Conservation (phyloP, 148 eudicot genomes). For the Camellia japonica region DNA sequence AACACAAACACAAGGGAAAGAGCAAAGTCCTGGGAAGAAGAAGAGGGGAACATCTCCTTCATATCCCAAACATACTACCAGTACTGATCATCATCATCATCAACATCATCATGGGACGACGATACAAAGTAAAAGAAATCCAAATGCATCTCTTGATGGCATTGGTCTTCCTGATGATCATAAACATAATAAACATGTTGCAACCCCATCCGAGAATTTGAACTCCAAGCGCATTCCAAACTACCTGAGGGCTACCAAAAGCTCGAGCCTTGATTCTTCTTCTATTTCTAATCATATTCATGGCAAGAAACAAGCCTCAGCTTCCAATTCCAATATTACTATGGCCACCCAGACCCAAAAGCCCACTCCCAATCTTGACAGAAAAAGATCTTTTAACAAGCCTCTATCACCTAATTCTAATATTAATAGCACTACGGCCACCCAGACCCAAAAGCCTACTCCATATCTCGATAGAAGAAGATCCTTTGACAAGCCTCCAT, state of each 20-base stretch:
- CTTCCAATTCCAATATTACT: not conserved
- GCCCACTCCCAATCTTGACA: too few relatives aligned
- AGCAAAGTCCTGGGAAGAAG: constrained; percentile 29
- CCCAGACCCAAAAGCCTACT: too few relatives aligned
- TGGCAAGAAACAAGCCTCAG: constrained; percentile 11
- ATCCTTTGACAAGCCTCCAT: too few relatives aligned
- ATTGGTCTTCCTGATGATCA: constrained; percentile 11
- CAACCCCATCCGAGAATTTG: constrained; percentile 13
- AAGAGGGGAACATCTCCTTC: constrained; percentile 49
- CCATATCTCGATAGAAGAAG: too few relatives aligned
- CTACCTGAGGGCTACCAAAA: constrained; percentile 55
- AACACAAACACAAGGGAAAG: constrained; percentile 34
- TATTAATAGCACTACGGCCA: too few relatives aligned
- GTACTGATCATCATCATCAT: not conserved
- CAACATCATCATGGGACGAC: too few relatives aligned
- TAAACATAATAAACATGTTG: not conserved
- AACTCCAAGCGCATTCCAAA: constrained; percentile 40
- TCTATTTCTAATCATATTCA: not conserved
- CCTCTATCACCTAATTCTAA: too few relatives aligned
- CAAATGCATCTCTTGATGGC: constrained; percentile 13
- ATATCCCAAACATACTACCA: not conserved
- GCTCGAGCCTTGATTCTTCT: constrained; percentile 4
- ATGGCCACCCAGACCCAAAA: too few relatives aligned
- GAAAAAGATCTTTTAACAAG: too few relatives aligned
- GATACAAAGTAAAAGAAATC: constrained; percentile 13